Conservation (phyloP, 2,329 filamentous ascomycete genomes). For the Aulographum hederae region DNA sequence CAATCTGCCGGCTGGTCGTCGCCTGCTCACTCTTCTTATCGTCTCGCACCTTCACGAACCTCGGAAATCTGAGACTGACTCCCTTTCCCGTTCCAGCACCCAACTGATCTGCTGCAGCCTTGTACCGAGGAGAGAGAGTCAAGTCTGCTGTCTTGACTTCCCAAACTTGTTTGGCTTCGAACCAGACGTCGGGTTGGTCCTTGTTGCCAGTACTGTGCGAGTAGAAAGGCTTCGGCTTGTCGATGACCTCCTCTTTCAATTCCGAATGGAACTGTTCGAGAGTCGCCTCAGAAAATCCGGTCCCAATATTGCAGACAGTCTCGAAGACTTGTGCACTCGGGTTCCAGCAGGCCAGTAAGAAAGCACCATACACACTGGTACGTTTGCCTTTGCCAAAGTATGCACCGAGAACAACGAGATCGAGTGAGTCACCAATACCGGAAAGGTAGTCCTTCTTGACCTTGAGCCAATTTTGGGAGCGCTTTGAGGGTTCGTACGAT, state of each 20-base stretch:
- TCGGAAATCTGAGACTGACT: slow-evolving; percentile 75
- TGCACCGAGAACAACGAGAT: slow-evolving; percentile 86
- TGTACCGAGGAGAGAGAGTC: slow-evolving; percentile 81
- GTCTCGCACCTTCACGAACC: slow-evolving; percentile 80
- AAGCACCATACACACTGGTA: slow-evolving; percentile 87
- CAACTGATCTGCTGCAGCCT: slow-evolving; percentile 71
- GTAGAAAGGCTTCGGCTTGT: slow-evolving; percentile 88
- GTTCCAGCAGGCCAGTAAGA: slow-evolving; percentile 90
- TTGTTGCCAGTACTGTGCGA: slow-evolving; percentile 65
- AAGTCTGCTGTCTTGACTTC: slow-evolving; percentile 95
- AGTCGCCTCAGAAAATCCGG: slow-evolving; percentile 85
- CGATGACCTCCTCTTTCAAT: slow-evolving; percentile 63
- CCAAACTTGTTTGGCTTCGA: slow-evolving; percentile 89
- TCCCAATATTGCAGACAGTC: slow-evolving; percentile 96
- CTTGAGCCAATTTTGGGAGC: slow-evolving; percentile 97
- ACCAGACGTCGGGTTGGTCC: slow-evolving; percentile 97
- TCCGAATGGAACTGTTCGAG: slow-evolving; percentile 71
- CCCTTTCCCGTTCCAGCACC: slow-evolving; percentile 49
- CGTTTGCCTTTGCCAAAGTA: slow-evolving; percentile 93
- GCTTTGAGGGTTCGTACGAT: slow-evolving; percentile 88
- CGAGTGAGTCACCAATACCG: slow-evolving; percentile 85
- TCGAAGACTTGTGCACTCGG: slow-evolving; percentile 65
- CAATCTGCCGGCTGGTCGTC: slow-evolving; percentile 67
- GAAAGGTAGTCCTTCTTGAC: slow-evolving; percentile 96
- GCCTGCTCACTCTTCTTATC: slow-evolving; percentile 94